Evolutionary conservation across 495 filamentous ascomycete species (phyloP).

Genomic region (Tetracladium setigerum): DNA sequence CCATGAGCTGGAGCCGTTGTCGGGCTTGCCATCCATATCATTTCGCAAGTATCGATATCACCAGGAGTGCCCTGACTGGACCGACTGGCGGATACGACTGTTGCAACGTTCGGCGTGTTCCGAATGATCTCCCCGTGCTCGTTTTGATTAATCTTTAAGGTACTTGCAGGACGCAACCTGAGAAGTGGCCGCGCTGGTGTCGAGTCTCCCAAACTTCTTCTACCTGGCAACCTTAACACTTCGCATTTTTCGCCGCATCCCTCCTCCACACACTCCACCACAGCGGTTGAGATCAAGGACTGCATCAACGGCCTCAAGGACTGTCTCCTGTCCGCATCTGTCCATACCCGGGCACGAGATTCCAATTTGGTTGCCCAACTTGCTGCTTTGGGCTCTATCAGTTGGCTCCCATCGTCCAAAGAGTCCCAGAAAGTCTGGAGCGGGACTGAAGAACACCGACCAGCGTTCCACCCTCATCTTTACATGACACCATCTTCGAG

Average conservation of each 20-base stretch:
- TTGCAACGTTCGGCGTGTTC: neutral
- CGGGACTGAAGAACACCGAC: no score
- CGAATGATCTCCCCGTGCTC: neutral
- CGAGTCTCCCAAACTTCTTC: neutral
- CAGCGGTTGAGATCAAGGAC: conserved; percentile 4
- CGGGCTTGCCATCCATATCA: neutral
- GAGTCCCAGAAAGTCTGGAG: conserved; percentile 1
- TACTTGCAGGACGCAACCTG: no score
- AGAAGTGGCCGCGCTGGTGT: neutral
- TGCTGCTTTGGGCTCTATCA: conserved; percentile 16
- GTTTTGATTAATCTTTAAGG: no score
- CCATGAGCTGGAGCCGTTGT: no score
- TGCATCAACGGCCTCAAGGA: conserved; percentile 1
- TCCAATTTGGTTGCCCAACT: conserved; percentile 1
- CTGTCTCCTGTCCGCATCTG: no score
- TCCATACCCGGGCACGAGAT: no score
- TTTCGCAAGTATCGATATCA: neutral
- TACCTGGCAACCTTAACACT: conserved; percentile 9
- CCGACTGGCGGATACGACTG: neutral
- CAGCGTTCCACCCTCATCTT: no score
- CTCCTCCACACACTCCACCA: conserved; percentile 5
- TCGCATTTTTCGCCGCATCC: conserved; percentile 8
- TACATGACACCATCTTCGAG: no score
- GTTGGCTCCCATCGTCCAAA: neutral
- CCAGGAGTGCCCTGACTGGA: neutral